These are phyloP conservation scores for Mycena alexandri DNA, from an alignment of 768 basidiomycete species.

Conservation along the genomic window DNA sequence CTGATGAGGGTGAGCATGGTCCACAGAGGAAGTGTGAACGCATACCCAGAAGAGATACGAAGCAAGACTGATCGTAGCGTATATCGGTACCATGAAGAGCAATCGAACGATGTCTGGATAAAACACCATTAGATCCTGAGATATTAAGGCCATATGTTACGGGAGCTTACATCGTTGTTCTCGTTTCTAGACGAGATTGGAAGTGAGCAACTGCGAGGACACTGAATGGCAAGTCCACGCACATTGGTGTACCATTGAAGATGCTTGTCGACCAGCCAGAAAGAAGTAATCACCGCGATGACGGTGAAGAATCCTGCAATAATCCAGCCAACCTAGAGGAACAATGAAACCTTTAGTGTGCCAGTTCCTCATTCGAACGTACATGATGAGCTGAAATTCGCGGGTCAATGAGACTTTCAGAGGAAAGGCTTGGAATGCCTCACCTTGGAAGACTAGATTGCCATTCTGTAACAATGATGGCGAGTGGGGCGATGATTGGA, in stretches of 20 bases:
- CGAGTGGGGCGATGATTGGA: slow-evolving; percentile 56
- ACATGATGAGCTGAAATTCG: slow-evolving; percentile 67
- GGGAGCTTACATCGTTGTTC: slow-evolving; percentile 72
- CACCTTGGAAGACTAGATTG: slow-evolving; percentile 71
- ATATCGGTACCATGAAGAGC: slow-evolving; percentile 84
- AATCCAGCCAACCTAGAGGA: slow-evolving; percentile 75
- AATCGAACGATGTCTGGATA: slow-evolving; percentile 75
- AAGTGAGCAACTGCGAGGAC: slow-evolving; percentile 8
- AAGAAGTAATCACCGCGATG: slow-evolving; percentile 67
- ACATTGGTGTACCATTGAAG: slow-evolving; percentile 80
- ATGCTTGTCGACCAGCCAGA: slow-evolving; percentile 84
- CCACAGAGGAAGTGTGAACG: slow-evolving; percentile 12
- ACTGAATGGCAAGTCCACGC: slow-evolving; percentile 38
- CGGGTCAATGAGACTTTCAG: not conserved
- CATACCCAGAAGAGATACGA: slow-evolving; percentile 81
- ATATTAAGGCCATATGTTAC: not conserved
- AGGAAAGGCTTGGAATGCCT: slow-evolving; percentile 25
- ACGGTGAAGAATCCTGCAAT: slow-evolving; percentile 70
- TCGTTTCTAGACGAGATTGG: slow-evolving; percentile 60
- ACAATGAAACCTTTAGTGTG: slow-evolving; percentile 10
- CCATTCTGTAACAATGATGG: slow-evolving; percentile 75
- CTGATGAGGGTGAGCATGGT: slow-evolving; percentile 45
- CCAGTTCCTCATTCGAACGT: slow-evolving; percentile 28
- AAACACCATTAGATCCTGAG: slow-evolving; percentile 4
- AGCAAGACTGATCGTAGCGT: slow-evolving; percentile 74